phyloP scores from a whole-genome alignment of 179 eudicot species.

The Pouteria campechiana region DNA sequence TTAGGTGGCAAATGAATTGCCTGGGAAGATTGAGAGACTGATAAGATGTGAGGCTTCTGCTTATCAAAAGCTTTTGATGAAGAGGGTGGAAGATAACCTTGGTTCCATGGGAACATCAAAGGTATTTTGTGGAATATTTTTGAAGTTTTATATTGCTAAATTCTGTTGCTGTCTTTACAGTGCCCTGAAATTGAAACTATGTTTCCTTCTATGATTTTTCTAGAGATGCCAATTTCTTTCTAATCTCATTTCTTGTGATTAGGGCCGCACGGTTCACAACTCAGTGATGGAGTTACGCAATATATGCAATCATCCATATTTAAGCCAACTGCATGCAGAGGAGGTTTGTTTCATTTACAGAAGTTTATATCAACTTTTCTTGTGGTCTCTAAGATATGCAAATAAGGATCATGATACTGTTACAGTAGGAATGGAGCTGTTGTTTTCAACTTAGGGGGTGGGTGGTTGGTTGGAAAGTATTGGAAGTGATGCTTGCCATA shows the following conservation, averaged over 20 bases:
- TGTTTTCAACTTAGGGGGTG: too few relatives aligned
- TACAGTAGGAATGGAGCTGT: too few relatives aligned
- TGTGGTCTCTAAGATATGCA: too few relatives aligned
- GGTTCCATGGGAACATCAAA: constrained; percentile 84
- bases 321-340: constrained; percentile 88
- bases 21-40: constrained; percentile 97
- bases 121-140: too few relatives aligned
- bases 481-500: too few relatives aligned
- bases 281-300: constrained; percentile 97
- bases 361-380: too few relatives aligned
- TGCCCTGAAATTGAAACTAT: too few relatives aligned
- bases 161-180: too few relatives aligned
- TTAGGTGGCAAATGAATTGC: constrained; percentile 93
- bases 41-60: constrained; percentile 98
- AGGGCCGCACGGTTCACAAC: constrained; percentile 94
- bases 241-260: constrained; percentile 12
- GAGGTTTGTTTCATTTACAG: constrained; percentile 49
- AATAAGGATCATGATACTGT: too few relatives aligned
- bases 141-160: too few relatives aligned
- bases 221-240: background rate
- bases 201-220: too few relatives aligned
- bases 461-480: too few relatives aligned
- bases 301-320: constrained; percentile 97
- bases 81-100: constrained; percentile 98
- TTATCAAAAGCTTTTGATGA: constrained; percentile 94